These are phyloP conservation scores for Corchorus olitorius DNA, from an alignment of 345 rosid species.

Conservation along the genomic window DNA sequence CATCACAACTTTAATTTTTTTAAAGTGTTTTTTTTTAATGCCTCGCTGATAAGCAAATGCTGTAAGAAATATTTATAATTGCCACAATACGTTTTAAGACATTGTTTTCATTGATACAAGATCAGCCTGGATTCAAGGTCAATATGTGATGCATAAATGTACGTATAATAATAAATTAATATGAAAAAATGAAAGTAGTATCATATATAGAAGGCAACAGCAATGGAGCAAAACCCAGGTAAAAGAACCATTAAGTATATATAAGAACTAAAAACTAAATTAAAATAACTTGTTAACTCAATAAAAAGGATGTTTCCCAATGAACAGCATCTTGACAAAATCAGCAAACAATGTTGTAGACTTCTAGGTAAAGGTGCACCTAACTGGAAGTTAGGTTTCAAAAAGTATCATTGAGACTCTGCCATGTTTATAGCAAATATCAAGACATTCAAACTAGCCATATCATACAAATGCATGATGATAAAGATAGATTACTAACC, in stretches of 20 bases:
- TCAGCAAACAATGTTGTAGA: background rate
- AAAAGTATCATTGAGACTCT: background rate
- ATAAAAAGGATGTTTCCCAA: background rate
- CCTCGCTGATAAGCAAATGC: background rate
- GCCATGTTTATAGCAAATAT: background rate
- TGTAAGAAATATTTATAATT: background rate
- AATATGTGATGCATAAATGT: background rate
- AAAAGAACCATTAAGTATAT: background rate
- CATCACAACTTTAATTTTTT: background rate
- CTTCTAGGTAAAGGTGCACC: background rate
- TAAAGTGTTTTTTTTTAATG: background rate
- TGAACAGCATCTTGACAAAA: background rate
- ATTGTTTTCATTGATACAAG: background rate
- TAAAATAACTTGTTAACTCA: background rate
- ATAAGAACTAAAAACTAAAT: background rate
- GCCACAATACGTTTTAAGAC: background rate
- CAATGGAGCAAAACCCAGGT: background rate
- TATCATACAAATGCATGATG: constrained; percentile 9
- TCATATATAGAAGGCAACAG: background rate
- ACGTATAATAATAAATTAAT: background rate
- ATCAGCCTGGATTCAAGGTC: background rate
- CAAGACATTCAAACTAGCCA: background rate
- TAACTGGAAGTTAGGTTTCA: background rate
- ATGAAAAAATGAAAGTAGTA: no score
- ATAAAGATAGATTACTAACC: constrained; percentile 33